Evolutionary conservation across 306 rosid genomes (phyloP).

Genomic region (Glycyrrhiza uralensis): DNA sequence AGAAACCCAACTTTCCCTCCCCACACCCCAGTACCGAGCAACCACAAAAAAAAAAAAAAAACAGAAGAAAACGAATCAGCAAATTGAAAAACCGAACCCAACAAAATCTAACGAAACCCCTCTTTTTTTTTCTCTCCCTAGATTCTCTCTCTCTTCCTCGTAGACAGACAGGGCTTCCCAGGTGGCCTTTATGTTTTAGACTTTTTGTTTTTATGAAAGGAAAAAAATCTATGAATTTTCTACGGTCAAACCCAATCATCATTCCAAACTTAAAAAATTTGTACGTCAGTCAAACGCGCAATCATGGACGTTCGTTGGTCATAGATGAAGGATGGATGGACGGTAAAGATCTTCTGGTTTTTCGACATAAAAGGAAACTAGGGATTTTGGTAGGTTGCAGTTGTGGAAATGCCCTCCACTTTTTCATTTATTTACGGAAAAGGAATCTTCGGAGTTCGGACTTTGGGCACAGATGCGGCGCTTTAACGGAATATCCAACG

Average conservation of each 20-base stretch:
- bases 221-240: neutral
- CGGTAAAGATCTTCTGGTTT: constrained; percentile 19
- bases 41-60: neutral
- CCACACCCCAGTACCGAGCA: constrained; percentile 22
- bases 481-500: neutral
- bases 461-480: neutral
- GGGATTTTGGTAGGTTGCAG: neutral
- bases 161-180: constrained; percentile 16
- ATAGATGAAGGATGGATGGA: neutral
- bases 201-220: neutral
- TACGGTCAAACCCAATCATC: constrained; percentile 44
- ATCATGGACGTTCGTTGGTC: constrained; percentile 9
- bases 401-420: constrained; percentile 22
- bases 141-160: constrained; percentile 1
- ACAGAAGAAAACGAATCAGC: neutral
- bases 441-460: too few relatives aligned
- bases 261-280: constrained; percentile 30
- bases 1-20: constrained; percentile 44
- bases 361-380: neutral
- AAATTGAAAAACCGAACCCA: constrained; percentile 1
- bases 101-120: neutral
- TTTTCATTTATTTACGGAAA: neutral
- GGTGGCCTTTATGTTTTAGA: constrained; percentile 45
- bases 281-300: constrained; percentile 31
- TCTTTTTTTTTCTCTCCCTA: constrained; percentile 8